Evolutionary conservation across 108 stramenopile species (phyloP), one percentile per base, ranked within the genome.

Genomic region (Cylindrotheca fusiformis): DNA sequence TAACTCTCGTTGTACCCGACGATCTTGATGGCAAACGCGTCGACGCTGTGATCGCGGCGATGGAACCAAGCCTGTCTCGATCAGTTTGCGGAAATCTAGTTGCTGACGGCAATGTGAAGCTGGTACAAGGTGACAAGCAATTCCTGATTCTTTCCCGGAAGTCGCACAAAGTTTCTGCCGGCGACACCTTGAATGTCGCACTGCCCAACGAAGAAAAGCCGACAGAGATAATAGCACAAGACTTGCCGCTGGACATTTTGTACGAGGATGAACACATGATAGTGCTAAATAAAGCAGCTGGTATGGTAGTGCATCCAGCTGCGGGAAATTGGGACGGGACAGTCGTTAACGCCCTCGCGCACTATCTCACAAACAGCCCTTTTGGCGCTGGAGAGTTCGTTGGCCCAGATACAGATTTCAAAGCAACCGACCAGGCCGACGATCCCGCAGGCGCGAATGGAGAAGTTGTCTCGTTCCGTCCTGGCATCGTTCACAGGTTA

Each of bases 251-350:
- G 33, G 74, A 90, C 44, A 85, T 97, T 48, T 22, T 96, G 29
- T 96, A 77, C 58, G 97, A 97, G 66, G 97, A 97, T 67, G 90
- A 93, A 48, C 80, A 94, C 64, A 87, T 95, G 77, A 81, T 96
- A 65, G 95, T 91, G 4, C 52, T 96, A 20, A 94, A 93, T 66
- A 97, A 97, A 72, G 80, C 86, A 24, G 93, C 93, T 18, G 93
- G 89, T 32, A 96, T 98, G 91, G 97, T 98, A 1, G 96, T 97
- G 0, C 97, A 98, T 67, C 97, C 97, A 26, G 97, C 96, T n/a
- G 91, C 93, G 18, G 97, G 97, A n/a, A 93, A 93, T 59, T 93
- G 95, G 90, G 88, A 91, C 63, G 93, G 90, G 45, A 98, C 97
- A 17, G 80, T 98, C 19, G 95, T 95, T 2, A 98, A 98, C 72